Conservation (phyloP, 306 rosid species). For the Malus asiatica region DNA sequence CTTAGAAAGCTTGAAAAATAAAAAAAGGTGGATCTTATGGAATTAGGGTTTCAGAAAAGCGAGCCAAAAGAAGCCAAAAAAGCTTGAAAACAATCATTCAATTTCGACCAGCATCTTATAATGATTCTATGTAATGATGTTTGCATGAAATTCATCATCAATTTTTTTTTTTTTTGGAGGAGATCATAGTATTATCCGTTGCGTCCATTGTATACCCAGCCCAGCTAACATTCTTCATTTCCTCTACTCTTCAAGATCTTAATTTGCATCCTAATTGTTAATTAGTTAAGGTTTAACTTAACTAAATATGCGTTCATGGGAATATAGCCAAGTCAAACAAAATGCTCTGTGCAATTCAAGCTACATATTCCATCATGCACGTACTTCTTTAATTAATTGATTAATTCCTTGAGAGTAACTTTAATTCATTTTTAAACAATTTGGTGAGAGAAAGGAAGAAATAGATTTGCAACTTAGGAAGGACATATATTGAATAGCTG, state of each 20-base stretch:
- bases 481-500: background rate
- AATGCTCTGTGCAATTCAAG: background rate
- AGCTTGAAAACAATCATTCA: conserved; percentile 34
- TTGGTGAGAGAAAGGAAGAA: background rate
- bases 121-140: conserved; percentile 32
- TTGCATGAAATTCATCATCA: conserved; percentile 42
- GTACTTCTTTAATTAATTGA: background rate
- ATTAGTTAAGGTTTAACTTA: background rate
- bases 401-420: background rate
- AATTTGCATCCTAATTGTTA: conserved; percentile 9
- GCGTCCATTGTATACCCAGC: conserved; percentile 25
- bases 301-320: background rate
- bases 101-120: conserved; percentile 20
- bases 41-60: conserved; percentile 19
- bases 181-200: background rate
- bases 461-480: background rate
- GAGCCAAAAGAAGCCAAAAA: conserved; percentile 22
- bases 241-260: conserved; percentile 14
- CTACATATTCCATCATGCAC: background rate
- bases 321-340: conserved; percentile 3
- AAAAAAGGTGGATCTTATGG: conserved; percentile 6
- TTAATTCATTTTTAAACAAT: background rate
- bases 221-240: conserved; percentile 19
- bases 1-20: conserved; percentile 3
- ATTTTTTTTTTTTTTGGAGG: background rate